Conservation (phyloP, 2,329 filamentous ascomycete species). For the Metarhizium album region DNA sequence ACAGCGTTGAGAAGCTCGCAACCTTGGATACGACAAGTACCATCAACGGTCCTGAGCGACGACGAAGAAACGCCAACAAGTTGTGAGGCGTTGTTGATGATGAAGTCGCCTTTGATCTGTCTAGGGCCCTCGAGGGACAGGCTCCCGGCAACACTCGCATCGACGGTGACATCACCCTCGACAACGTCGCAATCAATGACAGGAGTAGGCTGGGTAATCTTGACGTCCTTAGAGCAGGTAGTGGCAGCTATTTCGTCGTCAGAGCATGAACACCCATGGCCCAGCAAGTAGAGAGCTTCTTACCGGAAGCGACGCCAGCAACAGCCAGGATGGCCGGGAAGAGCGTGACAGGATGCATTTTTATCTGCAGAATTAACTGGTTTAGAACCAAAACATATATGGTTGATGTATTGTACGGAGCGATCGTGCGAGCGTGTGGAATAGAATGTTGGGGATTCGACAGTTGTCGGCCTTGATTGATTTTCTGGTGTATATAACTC, state of each 20-base stretch:
- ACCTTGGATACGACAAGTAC: slow-evolving; percentile 57
- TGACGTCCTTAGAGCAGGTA: slow-evolving; percentile 42
- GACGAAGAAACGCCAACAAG: slow-evolving; percentile 53
- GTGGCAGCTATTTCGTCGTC: slow-evolving; percentile 16
- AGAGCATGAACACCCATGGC: too few species aligned
- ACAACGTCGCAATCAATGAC: slow-evolving; percentile 58
- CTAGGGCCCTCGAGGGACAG: slow-evolving; percentile 53
- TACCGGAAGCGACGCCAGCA: slow-evolving; percentile 32
- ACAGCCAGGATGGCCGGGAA: slow-evolving; percentile 35
- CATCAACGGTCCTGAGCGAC: slow-evolving; percentile 54
- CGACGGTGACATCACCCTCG: slow-evolving; percentile 57
- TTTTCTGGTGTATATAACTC: slow-evolving; percentile 6
- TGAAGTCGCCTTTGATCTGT: slow-evolving; percentile 45
- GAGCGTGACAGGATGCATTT: slow-evolving; percentile 37
- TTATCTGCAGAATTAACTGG: slow-evolving; percentile 18
- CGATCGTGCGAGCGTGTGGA: not conserved
- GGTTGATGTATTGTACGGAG: not conserved
- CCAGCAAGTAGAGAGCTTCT: slow-evolving; percentile 10
- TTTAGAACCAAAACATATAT: not conserved
- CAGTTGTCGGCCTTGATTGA: slow-evolving; percentile 11
- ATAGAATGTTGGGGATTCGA: not conserved
- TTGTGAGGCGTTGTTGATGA: slow-evolving; percentile 46
- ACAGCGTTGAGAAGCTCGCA: slow-evolving; percentile 59
- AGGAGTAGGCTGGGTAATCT: slow-evolving; percentile 51
- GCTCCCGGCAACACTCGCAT: slow-evolving; percentile 39